Percentiles rank a stretch among this genome's conserved stretches.
These are phyloP conservation scores for Kodamaea restingae DNA, from an alignment of 805 yeast species.

Conservation along the genomic window DNA sequence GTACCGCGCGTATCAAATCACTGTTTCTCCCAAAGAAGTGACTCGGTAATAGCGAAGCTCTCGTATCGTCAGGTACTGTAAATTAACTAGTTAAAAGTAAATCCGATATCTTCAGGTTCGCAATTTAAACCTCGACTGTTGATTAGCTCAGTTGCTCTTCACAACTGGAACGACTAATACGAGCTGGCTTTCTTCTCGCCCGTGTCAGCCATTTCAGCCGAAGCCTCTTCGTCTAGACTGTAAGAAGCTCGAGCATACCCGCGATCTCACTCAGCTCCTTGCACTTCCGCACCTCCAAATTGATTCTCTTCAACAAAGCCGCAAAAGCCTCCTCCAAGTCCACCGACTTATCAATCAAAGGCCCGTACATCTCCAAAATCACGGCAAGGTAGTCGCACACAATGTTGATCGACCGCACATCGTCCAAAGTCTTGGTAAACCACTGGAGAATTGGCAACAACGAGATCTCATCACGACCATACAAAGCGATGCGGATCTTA, in stretches of 20 bases:
- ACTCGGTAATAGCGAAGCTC: too few relatives aligned
- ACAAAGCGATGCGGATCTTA: slow-evolving; percentile 74
- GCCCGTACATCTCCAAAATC: slow-evolving; percentile 70
- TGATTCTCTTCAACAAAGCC: slow-evolving; percentile 57
- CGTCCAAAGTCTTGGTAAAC: slow-evolving; percentile 74
- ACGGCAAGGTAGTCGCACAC: slow-evolving; percentile 67
- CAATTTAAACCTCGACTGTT: too few relatives aligned
- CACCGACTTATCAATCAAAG: slow-evolving; percentile 67
- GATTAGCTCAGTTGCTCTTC: too few relatives aligned
- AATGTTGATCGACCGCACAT: slow-evolving; percentile 62
- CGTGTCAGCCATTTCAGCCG: too few relatives aligned
- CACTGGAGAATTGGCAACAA: slow-evolving; percentile 84
- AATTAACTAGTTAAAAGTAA: too few relatives aligned
- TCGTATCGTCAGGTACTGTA: too few relatives aligned
- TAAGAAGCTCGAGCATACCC: slow-evolving; percentile 89
- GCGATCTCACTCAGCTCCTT: slow-evolving; percentile 84
- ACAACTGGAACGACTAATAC: too few relatives aligned
- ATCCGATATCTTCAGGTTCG: too few relatives aligned
- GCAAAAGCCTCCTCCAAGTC: slow-evolving; percentile 70
- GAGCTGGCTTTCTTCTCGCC: too few relatives aligned
- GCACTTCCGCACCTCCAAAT: slow-evolving; percentile 69
- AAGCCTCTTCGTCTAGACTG: slow-evolving; percentile 32
- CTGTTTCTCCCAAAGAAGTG: too few relatives aligned
- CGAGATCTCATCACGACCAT: slow-evolving; percentile 79
- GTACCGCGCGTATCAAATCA: too few relatives aligned